Evolutionary conservation across 441 rosid species (phyloP).

Genomic region (Isatis lusitanica): DNA sequence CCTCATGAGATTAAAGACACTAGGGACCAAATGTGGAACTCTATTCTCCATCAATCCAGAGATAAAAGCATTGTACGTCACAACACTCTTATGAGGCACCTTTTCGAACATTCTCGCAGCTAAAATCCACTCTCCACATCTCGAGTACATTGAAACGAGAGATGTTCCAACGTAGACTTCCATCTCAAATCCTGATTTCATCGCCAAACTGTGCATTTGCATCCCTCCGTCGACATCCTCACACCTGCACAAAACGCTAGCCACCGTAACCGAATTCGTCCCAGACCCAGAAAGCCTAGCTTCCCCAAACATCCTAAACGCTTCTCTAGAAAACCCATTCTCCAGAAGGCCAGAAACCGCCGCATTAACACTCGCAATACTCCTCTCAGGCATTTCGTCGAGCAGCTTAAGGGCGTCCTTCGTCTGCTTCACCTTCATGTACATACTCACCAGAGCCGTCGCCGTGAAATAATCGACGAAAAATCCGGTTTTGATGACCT

Average conservation of each 20-base stretch:
- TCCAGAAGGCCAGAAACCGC: conserved; percentile 46
- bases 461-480: conserved; percentile 36
- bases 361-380: conserved; percentile 43
- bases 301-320: conserved; percentile 43
- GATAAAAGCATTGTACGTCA: conserved; percentile 59
- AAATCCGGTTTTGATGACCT: conserved; percentile 46
- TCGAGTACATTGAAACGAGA: conserved; percentile 56
- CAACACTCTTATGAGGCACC: conserved; percentile 49
- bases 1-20: conserved; percentile 59
- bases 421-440: conserved; percentile 38
- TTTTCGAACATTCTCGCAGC: conserved; percentile 54
- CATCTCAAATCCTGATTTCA: conserved; percentile 52
- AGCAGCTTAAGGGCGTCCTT: conserved; percentile 44
- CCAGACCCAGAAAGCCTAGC: conserved; percentile 27
- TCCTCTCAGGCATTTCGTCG: conserved; percentile 46
- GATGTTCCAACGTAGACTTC: conserved; percentile 66
- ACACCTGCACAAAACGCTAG: conserved; percentile 52
- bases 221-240: conserved; percentile 35
- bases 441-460: conserved; percentile 47
- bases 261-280: conserved; percentile 53
- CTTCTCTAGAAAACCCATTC: conserved; percentile 41
- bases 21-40: conserved; percentile 39
- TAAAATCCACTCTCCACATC: conserved; percentile 40
- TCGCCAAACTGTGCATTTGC: conserved; percentile 61
- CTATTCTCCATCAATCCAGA: conserved; percentile 57